Conservation (phyloP, 192 early-diverging fungal species). For the Martensiomyces pterosporus region DNA sequence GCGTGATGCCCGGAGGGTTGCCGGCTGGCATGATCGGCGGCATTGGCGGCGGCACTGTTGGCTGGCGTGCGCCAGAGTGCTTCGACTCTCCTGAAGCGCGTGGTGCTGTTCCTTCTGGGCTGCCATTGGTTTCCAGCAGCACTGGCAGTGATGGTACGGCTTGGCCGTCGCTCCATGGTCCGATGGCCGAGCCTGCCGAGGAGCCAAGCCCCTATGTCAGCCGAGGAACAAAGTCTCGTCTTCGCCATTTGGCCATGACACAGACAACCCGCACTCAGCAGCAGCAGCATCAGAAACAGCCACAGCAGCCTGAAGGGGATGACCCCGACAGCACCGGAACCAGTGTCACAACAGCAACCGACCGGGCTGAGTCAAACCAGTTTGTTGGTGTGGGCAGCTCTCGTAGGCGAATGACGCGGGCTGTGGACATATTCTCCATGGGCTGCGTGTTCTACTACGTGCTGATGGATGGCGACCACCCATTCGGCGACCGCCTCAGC, state of each 20-base stretch:
- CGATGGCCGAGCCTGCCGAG: slow-evolving; percentile 2
- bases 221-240: slow-evolving; percentile 37
- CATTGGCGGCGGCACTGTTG: slow-evolving; percentile 78
- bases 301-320: slow-evolving; percentile 9
- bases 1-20: slow-evolving; percentile 11
- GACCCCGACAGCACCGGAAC: slow-evolving; percentile 30
- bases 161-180: slow-evolving; percentile 24
- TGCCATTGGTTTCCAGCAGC: background rate
- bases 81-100: slow-evolving; percentile 52
- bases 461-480: slow-evolving; percentile 84
- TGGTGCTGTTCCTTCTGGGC: background rate
- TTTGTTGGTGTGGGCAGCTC: slow-evolving; percentile 6
- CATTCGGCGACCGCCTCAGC: slow-evolving; percentile 88
- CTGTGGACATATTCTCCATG: slow-evolving; percentile 93
- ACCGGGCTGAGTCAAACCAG: slow-evolving; percentile 6
- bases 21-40: slow-evolving; percentile 45
- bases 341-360: slow-evolving; percentile 10
- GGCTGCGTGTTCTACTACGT: slow-evolving; percentile 97
- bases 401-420: slow-evolving; percentile 63
- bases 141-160: slow-evolving; percentile 1
- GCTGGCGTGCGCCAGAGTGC: slow-evolving; percentile 95
- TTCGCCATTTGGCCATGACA: slow-evolving; percentile 25
- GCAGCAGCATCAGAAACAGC: slow-evolving; percentile 8
- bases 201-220: slow-evolving; percentile 46
- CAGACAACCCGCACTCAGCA: slow-evolving; percentile 9